Evolutionary conservation across 148 eudicot genomes (phyloP).

Genomic region (Cornus suecica): DNA sequence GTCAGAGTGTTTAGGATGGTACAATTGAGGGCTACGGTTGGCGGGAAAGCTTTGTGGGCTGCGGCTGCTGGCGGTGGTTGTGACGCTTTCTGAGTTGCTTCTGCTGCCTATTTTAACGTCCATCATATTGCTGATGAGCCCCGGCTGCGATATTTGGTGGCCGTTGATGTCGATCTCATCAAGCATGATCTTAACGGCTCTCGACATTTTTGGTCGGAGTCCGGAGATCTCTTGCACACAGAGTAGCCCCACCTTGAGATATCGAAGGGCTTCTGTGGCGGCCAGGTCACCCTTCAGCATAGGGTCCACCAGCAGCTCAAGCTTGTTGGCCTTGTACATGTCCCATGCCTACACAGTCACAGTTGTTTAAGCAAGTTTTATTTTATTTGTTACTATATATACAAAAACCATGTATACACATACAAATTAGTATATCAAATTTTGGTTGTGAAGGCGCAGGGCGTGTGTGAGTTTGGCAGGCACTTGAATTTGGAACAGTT

Average conservation of each 20-base stretch:
- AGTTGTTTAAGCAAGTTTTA: not conserved
- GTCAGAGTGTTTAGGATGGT: not conserved
- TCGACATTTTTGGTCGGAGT: not conserved
- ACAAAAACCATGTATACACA: no score
- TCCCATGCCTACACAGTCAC: constrained; percentile 6
- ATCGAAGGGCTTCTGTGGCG: not conserved
- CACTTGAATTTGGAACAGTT: no score
- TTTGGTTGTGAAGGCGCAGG: no score
- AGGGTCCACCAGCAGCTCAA: constrained; percentile 13
- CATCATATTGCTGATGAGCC: constrained; percentile 7
- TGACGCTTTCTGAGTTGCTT: not conserved
- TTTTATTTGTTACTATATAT: no score
- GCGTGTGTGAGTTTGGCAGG: no score
- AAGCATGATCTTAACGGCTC: not conserved
- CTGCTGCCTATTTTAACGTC: not conserved
- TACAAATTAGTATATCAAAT: no score
- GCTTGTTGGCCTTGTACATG: constrained; percentile 9
- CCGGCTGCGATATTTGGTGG: not conserved
- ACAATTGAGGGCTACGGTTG: not conserved
- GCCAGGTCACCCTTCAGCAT: not conserved
- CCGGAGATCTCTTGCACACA: constrained; percentile 7
- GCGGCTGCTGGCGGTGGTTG: not conserved
- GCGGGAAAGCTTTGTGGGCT: not conserved
- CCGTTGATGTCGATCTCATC: not conserved
- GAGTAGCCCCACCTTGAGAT: not conserved